Evolutionary conservation across 768 basidiomycete species (phyloP), one percentile per base, ranked within the genome.

Genomic region (Agaricus blazei): DNA sequence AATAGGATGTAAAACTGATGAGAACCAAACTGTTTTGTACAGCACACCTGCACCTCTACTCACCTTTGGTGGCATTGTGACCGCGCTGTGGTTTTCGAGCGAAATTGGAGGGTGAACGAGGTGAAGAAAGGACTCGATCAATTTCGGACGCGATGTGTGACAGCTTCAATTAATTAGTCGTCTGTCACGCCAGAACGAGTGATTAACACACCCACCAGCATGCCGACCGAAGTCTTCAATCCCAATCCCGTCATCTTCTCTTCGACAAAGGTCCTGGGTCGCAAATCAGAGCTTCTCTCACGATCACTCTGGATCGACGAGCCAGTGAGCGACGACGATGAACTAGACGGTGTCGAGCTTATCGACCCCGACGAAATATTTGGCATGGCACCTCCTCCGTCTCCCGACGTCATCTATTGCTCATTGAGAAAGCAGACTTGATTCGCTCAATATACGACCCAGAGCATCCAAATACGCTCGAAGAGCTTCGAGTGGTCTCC

Each of bases 361-460:
- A 96, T 98, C 51, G 94, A 98, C 73, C 81, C 84, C 60, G 87
- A 95, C 55, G 96, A 98, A 70, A 84, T 98, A 48, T 98, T 88
- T 64, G 96, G 95, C 96, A 61, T 48, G 70, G 61, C 29, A n/a
- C 28, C 28, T 47, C 9, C 54, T 38, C 47, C 50, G 46, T 43
- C 47, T 38, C 29, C 41, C 37, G 3, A 52, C 40, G 34, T 45
- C 19, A 50, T 29, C 34, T 34, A 3, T 19, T 38, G 58, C 29
- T 58, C 23, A 52, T 47, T 28, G 29, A 34, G 52, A 34, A 27
- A 36, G 11, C 60, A 97, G 96, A 97, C 60, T 80, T 98, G 19
- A 88, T 99, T 51, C 82, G 94, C 54, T 87, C 85, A 3, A 98
- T 98, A 44, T 87, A 87, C 51, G 96, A 98, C 65, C 96, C 96